phyloP scores from a whole-genome alignment of 306 rosid genomes.

The Lotus japonicus region DNA sequence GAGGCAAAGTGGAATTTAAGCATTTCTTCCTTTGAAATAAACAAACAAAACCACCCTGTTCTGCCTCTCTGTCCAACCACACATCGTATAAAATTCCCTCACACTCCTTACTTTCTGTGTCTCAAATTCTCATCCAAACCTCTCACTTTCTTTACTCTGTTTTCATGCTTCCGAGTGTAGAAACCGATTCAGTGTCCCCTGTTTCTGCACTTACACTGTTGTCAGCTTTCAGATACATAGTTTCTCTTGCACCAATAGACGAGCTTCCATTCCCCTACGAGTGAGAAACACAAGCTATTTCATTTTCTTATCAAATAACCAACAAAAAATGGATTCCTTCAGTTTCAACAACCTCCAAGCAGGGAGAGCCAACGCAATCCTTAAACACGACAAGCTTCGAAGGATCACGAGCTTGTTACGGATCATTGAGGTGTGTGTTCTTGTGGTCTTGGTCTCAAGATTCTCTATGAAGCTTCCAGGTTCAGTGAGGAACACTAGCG shows the following conservation, averaged over 20 bases:
- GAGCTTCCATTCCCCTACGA: slow-evolving; percentile 24
- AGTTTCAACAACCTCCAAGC: slow-evolving; percentile 50
- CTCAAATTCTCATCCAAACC: background rate
- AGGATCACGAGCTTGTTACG: slow-evolving; percentile 48
- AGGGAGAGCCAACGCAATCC: slow-evolving; percentile 58
- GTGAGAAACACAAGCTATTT: slow-evolving; percentile 19
- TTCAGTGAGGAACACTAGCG: slow-evolving; percentile 53
- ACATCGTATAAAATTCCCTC: background rate
- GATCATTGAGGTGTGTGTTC: slow-evolving; percentile 46
- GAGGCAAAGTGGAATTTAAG: background rate
- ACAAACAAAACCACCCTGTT: slow-evolving; percentile 25
- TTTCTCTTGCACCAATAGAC: background rate
- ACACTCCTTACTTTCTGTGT: background rate
- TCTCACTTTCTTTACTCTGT: background rate
- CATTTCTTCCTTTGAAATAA: background rate
- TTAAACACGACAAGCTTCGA: slow-evolving; percentile 39
- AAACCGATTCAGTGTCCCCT: slow-evolving; percentile 3
- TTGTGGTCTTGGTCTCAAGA: slow-evolving; percentile 54
- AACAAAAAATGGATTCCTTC: slow-evolving; percentile 49
- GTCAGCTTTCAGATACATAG: slow-evolving; percentile 23
- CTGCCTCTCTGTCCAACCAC: background rate
- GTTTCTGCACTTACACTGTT: slow-evolving; percentile 27
- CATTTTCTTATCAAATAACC: too few species aligned
- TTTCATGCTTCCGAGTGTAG: slow-evolving; percentile 41
- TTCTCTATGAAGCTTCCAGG: slow-evolving; percentile 44